Evolutionary conservation across 2,329 filamentous ascomycete species (phyloP).

Genomic region (Aspergillus calidoustus): DNA sequence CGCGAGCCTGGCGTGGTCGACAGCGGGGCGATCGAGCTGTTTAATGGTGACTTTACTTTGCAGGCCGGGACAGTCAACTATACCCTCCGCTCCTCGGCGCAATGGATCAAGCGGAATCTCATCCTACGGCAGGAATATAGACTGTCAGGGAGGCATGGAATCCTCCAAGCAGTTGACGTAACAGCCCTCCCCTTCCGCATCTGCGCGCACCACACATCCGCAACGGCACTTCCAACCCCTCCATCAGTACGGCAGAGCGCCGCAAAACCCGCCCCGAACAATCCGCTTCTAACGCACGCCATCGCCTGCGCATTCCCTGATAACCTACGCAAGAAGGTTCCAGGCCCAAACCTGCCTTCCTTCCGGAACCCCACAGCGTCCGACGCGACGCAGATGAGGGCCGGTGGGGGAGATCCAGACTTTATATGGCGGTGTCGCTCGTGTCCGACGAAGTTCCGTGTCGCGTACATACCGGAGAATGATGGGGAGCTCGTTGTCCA

Average conservation of each 20-base stretch:
- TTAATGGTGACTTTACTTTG: conserved; percentile 7
- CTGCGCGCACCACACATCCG: conserved; percentile 12
- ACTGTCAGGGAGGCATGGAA: neutral
- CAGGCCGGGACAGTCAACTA: neutral
- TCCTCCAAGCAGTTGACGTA: neutral
- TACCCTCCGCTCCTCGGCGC: neutral
- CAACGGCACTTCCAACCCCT: neutral
- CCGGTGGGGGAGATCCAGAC: neutral
- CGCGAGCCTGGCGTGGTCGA: neutral
- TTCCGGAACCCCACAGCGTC: neutral
- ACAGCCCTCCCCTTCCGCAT: conserved; percentile 4
- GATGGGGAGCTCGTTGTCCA: neutral
- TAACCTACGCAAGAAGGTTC: neutral
- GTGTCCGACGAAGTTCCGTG: neutral
- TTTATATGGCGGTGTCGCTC: neutral
- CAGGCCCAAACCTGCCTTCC: neutral
- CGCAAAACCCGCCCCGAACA: neutral
- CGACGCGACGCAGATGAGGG: neutral
- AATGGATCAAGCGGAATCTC: conserved; percentile 2
- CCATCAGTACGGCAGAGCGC: too few species aligned
- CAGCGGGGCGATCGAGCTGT: neutral
- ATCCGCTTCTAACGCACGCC: neutral
- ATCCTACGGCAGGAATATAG: conserved; percentile 4
- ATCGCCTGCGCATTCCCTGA: neutral
- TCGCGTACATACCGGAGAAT: neutral